These are phyloP conservation scores for Trypanosoma caninum DNA, from an alignment of 208 protist species.

Conservation along the genomic window DNA sequence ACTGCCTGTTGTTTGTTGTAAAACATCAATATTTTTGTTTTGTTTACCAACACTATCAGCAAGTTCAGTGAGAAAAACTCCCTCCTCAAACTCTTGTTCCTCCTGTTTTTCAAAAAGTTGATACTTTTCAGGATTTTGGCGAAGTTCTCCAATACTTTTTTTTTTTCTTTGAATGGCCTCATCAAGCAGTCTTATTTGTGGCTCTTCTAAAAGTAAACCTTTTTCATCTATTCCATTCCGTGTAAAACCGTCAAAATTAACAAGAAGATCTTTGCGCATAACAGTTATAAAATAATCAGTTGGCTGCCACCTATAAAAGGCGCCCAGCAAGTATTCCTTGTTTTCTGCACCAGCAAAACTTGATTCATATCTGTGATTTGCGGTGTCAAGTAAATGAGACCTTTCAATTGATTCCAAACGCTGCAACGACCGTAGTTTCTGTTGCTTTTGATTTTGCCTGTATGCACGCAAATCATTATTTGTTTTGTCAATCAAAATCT, in stretches of 20 bases:
- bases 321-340: conserved; percentile 74
- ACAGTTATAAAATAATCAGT: conserved; percentile 70
- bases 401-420: conserved; percentile 9
- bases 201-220: conserved; percentile 55
- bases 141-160: conserved; percentile 20
- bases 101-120: conserved; percentile 13
- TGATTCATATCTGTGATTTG: conserved; percentile 37
- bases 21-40: conserved; percentile 19
- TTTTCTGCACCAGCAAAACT: conserved; percentile 69
- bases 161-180: conserved; percentile 40
- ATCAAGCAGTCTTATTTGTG: conserved; percentile 57
- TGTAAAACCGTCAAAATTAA: conserved; percentile 47
- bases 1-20: conserved; percentile 41
- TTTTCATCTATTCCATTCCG: conserved; percentile 7
- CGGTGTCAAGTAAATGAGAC: neutral
- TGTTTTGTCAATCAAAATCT: conserved; percentile 72
- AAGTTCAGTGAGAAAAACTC: conserved; percentile 45
- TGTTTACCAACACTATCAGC: conserved; percentile 13
- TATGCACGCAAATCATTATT: conserved; percentile 65
- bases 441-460: conserved; percentile 33
- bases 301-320: conserved; percentile 73
- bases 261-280: conserved; percentile 63
- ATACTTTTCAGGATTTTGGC: conserved; percentile 23
- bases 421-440: neutral
- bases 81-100: conserved; percentile 28